Evolutionary conservation across 306 rosid species (phyloP), one percentile per base, ranked within the genome.

Genomic region (Trichosanthes cucumerina): DNA sequence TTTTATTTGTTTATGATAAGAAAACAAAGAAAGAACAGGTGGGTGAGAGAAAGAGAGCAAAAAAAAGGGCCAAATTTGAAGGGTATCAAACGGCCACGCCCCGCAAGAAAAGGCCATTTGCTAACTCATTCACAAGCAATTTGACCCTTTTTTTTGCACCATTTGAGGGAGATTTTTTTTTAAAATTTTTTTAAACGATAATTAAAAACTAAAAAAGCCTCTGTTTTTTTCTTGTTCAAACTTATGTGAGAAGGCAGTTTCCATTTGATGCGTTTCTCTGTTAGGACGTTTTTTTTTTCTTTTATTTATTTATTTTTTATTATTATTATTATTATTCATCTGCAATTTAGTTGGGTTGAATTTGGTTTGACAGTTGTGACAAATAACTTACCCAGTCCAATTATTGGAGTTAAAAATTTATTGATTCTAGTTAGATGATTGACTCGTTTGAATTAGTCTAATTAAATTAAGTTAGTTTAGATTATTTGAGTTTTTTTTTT

Each of bases 1-100:
- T 50, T 50, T 3, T 0, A 26, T 14, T 59, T 26, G 38, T 59
- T 26, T 4, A 24, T 5, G 4, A 14, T 21, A 62, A 62, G 69
- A 31, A 65, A 65, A 65, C 21, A 13, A 18, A 16, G 16, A 18
- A 18, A 53, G 31, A 6, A 62, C 0, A 59, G 10, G 66, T 24
- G 38, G 7, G 15, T 59, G 66, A 26, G 18, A 24, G 2, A 65
- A 16, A 14, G 3, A 65, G 13, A n/a, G 73, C 1, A 4, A 14
- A 38, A 4, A 38, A 68, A 68, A 9, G 47, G 75, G 34, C 19
- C 18, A 68, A 68, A 68, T n/a, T 23, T 5, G 33, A 68, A 34
- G 18, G 75, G 75, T 2, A 68, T 68, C 18, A 68, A 68, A 68
- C 75, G 75, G 53, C 75, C 72, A 36, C 47, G 38, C 72, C 39